Base-by-base conservation (phyloP, 2,329 filamentous ascomycete species). In the Tolypocladium ovalisporum region DNA sequence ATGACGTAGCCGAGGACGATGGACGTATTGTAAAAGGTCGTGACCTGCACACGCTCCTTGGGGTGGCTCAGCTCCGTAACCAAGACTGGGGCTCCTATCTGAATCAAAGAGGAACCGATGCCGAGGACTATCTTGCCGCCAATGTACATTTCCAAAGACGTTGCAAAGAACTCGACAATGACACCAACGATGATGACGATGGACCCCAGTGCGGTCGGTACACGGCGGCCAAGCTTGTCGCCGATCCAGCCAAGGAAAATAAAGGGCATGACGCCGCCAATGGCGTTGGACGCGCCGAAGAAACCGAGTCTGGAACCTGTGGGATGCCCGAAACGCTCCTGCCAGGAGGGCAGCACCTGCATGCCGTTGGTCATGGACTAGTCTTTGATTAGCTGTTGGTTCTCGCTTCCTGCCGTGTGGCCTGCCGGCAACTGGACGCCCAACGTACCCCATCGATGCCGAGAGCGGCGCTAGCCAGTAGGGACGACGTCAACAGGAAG, bases 401-500 rank as follows among this genome's bases (percentile, higher is more conserved):
- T 54, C 32, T 37, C 52, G 8, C 34, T 35, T 32, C 7, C 12
- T 55, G 22, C 27, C 35, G 34, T 29, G 44, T 51, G 4, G 7
- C 9, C 19, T 27, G 35, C 37, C 19, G 40, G 12, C 37, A 55
- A 5, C 10, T 13, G n/a, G 2, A 34, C 15, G 47, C 49, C 24
- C n/a, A n/a, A 67, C 70, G 61, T 64, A 73, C 71, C 22, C 73
- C 74, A 42, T 75, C 74, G 47, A 75, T 74, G 17, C 74, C 74
- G 34, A 73, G 64, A 3, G 73, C 72, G 29, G 71, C 70, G 58
- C 73, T 76, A 37, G 73, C 71, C 36, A 75, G 61, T 1, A 75
- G 65, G 5, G 73, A 76, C 0, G 74, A 75, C 0, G 74, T 76
- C 19, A 76, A 67, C 4, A 76, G 62, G 40, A 76, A 75, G 61